These are phyloP conservation scores for Linanthus parryae DNA, from an alignment of 148 eudicot species.

Conservation along the genomic window DNA sequence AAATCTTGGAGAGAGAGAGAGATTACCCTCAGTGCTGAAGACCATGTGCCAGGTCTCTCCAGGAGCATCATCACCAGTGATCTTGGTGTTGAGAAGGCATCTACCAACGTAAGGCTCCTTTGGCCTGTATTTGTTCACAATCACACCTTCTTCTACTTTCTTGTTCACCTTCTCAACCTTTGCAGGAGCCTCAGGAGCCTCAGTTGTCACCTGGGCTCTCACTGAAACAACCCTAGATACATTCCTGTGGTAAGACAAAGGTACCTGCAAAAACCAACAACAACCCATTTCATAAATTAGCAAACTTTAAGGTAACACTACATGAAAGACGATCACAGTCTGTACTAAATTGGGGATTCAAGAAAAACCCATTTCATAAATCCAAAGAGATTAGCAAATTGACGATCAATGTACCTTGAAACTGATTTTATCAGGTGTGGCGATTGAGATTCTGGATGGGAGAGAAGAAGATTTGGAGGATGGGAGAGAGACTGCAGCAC, in stretches of 20 bases:
- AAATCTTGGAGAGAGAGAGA: no score
- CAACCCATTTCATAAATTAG: not conserved
- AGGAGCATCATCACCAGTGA: conserved; percentile 97
- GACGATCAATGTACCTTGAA: conserved; percentile 44
- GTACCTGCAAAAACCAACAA: conserved; percentile 39
- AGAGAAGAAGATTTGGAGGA: conserved; percentile 60
- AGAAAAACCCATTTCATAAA: not conserved
- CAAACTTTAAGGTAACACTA: no score
- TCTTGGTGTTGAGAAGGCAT: conserved; percentile 85
- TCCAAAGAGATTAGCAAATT: not conserved
- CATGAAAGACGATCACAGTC: no score
- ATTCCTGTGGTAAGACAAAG: conserved; percentile 53
- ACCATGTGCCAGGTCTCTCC: conserved; percentile 99
- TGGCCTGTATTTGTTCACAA: conserved; percentile 81
- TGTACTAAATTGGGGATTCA: not conserved
- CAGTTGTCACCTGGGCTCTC: conserved; percentile 80
- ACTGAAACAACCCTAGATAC: conserved; percentile 44
- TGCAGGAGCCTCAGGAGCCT: conserved; percentile 66
- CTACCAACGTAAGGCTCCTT: conserved; percentile 81
- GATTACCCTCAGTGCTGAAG: conserved; percentile 89
- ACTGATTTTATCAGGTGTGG: conserved; percentile 44
- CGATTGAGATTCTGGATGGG: conserved; percentile 44
- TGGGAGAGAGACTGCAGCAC: conserved; percentile 84
- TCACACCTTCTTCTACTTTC: conserved; percentile 89
- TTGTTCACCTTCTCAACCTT: conserved; percentile 75